A percentile compares a stretch with the other conserved stretches of the same genome.
Evolutionary conservation across 345 rosid species (phyloP).

Genomic region (Rhodomyrtus tomentosa): DNA sequence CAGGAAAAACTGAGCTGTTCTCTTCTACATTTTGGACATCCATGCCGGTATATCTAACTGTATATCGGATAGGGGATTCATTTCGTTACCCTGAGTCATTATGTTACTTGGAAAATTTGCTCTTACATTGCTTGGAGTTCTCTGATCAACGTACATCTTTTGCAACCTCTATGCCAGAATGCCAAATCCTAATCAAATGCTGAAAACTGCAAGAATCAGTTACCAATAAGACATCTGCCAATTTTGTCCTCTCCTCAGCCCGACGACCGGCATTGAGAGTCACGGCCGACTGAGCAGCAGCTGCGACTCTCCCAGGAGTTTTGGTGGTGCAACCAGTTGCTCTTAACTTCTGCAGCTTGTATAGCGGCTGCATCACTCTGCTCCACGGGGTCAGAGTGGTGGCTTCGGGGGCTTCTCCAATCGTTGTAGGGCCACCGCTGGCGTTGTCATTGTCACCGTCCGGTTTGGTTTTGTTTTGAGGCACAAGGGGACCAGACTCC

Average conservation of each 20-base stretch:
- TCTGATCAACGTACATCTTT: conserved; percentile 1
- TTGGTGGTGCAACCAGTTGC: conserved; percentile 63
- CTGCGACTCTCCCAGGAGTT: conserved; percentile 57
- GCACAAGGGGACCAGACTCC: background rate
- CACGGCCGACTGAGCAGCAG: conserved; percentile 74
- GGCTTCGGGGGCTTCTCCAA: conserved; percentile 72
- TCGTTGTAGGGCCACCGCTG: conserved; percentile 13
- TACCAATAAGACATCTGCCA: background rate
- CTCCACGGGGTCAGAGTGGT: conserved; percentile 60
- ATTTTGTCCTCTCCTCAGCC: conserved; percentile 35
- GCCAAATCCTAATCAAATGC: background rate
- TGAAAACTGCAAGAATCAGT: background rate
- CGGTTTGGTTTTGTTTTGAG: background rate
- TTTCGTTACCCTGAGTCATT: background rate
- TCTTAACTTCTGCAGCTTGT: conserved; percentile 81
- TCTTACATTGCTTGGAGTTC: too few relatives aligned
- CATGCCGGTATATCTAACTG: background rate
- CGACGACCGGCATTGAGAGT: conserved; percentile 39
- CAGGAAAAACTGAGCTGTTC: background rate
- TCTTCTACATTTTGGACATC: background rate
- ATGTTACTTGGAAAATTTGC: background rate
- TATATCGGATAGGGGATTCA: background rate
- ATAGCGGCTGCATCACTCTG: conserved; percentile 85
- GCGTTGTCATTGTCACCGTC: background rate
- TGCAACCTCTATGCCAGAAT: conserved; percentile 20